Conservation (phyloP, 1,139 yeast genomes). For the Nematodospora anomalae region DNA sequence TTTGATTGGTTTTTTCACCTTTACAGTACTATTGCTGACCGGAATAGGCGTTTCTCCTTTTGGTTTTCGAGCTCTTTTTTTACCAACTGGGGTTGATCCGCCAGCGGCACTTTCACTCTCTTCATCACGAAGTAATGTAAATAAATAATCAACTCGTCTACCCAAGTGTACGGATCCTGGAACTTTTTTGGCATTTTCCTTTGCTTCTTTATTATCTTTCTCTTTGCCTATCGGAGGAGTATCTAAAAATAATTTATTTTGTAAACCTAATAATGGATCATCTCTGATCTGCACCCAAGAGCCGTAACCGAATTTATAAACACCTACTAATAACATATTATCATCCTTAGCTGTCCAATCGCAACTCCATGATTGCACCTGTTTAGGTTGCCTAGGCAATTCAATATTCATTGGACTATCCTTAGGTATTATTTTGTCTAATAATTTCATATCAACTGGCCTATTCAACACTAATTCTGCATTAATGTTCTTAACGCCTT, state of each 20-base stretch:
- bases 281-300: slow-evolving; percentile 94
- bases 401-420: slow-evolving; percentile 59
- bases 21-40: slow-evolving; percentile 10
- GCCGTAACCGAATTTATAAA: slow-evolving; percentile 91
- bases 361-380: slow-evolving; percentile 89
- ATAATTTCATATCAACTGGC: slow-evolving; percentile 74
- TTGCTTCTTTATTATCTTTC: slow-evolving; percentile 40
- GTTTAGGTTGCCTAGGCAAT: slow-evolving; percentile 65
- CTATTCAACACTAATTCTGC: slow-evolving; percentile 85
- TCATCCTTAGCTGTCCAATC: slow-evolving; percentile 85
- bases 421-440: slow-evolving; percentile 59
- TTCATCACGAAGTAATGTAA: slow-evolving; percentile 51
- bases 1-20: slow-evolving; percentile 12
- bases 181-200: slow-evolving; percentile 53
- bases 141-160: slow-evolving; percentile 88
- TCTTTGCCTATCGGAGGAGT: slow-evolving; percentile 14
- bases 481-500: slow-evolving; percentile 84
- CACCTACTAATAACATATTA: slow-evolving; percentile 82
- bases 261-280: slow-evolving; percentile 87
- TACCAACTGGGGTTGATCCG: slow-evolving; percentile 8
- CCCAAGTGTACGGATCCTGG: slow-evolving; percentile 94
- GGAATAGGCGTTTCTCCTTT: neutral
- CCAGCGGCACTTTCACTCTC: slow-evolving; percentile 1
- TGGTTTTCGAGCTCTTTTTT: slow-evolving; percentile 5
- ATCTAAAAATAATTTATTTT: slow-evolving; percentile 77